Percentiles rank a stretch among this genome's conserved stretches.
phyloP scores from a whole-genome alignment of 192 early-diverging fungal genomes.

The Polychytrium aggregatum region DNA sequence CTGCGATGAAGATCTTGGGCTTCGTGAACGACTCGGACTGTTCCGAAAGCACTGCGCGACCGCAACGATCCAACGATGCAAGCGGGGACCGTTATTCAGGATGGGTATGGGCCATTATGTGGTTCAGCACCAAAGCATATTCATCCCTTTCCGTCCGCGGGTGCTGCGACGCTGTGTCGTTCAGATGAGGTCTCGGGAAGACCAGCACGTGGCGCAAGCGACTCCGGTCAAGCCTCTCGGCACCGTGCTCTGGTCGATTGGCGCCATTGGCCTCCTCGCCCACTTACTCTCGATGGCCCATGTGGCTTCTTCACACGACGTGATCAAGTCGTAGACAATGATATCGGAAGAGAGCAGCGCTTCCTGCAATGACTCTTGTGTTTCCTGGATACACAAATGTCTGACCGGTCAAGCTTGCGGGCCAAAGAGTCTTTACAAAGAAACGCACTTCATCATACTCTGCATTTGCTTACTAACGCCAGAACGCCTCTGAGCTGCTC shows the following conservation, averaged over 20 bases:
- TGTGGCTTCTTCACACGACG: conserved; percentile 39
- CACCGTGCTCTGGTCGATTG: too few species aligned
- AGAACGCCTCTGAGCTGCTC: too few species aligned
- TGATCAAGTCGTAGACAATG: conserved; percentile 44
- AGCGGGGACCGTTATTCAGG: not conserved
- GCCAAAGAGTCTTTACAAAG: not conserved
- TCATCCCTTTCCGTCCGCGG: not conserved
- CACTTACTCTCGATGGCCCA: conserved; percentile 41
- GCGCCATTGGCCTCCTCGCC: not conserved
- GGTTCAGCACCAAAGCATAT: too few species aligned
- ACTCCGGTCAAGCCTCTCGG: too few species aligned
- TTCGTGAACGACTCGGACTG: conserved; percentile 31
- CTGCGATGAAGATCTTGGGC: conserved; percentile 44
- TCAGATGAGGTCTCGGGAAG: too few species aligned
- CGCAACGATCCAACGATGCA: not conserved
- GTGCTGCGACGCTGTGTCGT: not conserved
- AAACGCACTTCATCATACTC: not conserved
- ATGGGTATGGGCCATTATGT: not conserved
- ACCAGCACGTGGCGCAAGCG: too few species aligned
- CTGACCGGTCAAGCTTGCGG: not conserved
- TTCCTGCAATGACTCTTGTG: conserved; percentile 20
- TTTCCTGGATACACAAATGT: too few species aligned
- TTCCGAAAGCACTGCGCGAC: conserved; percentile 29
- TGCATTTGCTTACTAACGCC: not conserved
- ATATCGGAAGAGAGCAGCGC: conserved; percentile 32